A percentile compares a stretch with the other conserved stretches of the same genome.
Evolutionary conservation across 2,329 filamentous ascomycete genomes (phyloP).

Genomic region (Aspergillus costaricaensis): DNA sequence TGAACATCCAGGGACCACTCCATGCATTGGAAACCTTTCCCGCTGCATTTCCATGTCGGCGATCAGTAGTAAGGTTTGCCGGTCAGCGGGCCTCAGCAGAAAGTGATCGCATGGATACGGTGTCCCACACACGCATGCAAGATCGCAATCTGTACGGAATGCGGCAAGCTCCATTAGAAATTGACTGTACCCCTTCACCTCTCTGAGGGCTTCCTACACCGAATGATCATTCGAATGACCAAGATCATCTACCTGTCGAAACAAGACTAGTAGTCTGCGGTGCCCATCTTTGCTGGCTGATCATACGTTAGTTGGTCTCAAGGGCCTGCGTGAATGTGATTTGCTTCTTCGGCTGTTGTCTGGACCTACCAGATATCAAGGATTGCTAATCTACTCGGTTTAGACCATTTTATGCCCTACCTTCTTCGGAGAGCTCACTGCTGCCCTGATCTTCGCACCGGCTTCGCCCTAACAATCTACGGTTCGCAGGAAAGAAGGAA

Average conservation of each 20-base stretch:
- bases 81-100: neutral
- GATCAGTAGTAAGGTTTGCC: neutral
- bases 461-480: neutral
- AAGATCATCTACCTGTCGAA: neutral
- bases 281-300: neutral
- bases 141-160: neutral
- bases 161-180: neutral
- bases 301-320: neutral
- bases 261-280: neutral
- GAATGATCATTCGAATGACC: neutral
- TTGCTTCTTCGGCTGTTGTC: neutral
- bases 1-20: neutral
- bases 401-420: neutral
- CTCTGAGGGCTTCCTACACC: neutral
- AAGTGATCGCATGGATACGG: neutral
- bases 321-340: neutral
- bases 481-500: neutral
- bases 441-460: neutral
- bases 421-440: neutral
- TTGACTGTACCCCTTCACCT: neutral
- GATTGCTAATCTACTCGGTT: neutral
- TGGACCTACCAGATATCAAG: neutral
- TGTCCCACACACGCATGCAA: neutral
- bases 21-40: neutral
- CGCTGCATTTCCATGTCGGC: neutral